These are phyloP conservation scores for Filobasidium floriforme DNA, from an alignment of 768 basidiomycete species.

Conservation along the genomic window DNA sequence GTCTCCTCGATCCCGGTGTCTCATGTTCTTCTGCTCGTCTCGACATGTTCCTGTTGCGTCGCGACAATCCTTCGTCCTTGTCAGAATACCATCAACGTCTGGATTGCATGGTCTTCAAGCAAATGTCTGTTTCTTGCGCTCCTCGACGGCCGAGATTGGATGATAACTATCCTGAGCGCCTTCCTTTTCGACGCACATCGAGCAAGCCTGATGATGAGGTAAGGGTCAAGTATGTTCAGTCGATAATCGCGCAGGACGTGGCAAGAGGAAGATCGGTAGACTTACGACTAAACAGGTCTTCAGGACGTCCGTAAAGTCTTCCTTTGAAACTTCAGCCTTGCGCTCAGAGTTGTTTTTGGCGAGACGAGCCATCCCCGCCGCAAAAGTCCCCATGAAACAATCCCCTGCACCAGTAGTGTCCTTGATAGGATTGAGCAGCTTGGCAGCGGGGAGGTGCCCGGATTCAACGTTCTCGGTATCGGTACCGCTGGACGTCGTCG, in stretches of 20 bases:
- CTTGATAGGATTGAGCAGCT: conserved; percentile 28
- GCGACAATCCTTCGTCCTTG: not conserved
- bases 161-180: conserved; percentile 40
- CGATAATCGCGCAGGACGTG: not conserved
- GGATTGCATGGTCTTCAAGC: not conserved
- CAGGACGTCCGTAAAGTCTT: conserved; percentile 28
- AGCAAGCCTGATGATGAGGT: conserved; percentile 33
- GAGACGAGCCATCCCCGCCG: conserved; percentile 37
- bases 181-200: conserved; percentile 42
- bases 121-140: conserved; percentile 1
- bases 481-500: not conserved
- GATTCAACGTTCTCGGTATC: conserved; percentile 5
- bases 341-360: not conserved
- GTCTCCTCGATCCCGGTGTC: too few relatives aligned
- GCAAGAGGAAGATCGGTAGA: not conserved
- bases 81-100: not conserved
- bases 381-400: conserved; percentile 44
- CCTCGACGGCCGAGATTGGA: conserved; percentile 11
- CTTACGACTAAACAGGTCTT: conserved; percentile 38
- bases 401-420: conserved; percentile 46
- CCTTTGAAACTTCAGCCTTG: conserved; percentile 11
- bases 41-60: not conserved
- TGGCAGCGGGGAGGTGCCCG: conserved; percentile 33
- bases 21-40: too few relatives aligned
- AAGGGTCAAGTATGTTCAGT: not conserved